A percentile compares a stretch with the other conserved stretches of the same genome.
Evolutionary conservation across 306 rosid species (phyloP).

Genomic region (Fagus crenata): DNA sequence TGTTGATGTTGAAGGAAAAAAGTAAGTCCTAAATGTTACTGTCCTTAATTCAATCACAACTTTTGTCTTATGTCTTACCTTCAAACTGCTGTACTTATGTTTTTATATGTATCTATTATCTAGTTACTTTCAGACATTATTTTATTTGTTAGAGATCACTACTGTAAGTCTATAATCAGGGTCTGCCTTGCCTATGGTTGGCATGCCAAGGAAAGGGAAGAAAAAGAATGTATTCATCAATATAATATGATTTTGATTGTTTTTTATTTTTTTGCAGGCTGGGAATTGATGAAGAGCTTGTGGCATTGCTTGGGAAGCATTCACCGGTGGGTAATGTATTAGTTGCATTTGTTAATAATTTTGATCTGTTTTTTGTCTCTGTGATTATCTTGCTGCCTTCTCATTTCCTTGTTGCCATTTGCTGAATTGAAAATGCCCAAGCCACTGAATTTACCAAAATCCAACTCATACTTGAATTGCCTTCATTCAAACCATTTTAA

Average conservation of each 20-base stretch:
- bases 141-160: background rate
- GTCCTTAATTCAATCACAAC: background rate
- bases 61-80: background rate
- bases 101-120: background rate
- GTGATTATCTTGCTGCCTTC: background rate
- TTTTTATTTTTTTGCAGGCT: constrained; percentile 49
- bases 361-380: background rate
- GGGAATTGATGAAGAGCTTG: constrained; percentile 97
- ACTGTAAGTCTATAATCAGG: background rate
- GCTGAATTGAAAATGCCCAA: background rate
- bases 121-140: background rate
- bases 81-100: background rate
- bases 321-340: constrained; percentile 63
- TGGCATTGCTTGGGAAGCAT: constrained; percentile 76
- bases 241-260: constrained; percentile 22
- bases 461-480: background rate
- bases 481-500: background rate
- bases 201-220: background rate
- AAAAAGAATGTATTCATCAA: background rate
- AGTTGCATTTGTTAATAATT: constrained; percentile 11
- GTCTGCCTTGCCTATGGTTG: background rate
- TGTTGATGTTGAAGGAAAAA: constrained; percentile 98
- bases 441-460: background rate
- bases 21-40: constrained; percentile 41
- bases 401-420: background rate